phyloP scores from a whole-genome alignment of 805 yeast genomes.

The Alloascoidea africana region DNA sequence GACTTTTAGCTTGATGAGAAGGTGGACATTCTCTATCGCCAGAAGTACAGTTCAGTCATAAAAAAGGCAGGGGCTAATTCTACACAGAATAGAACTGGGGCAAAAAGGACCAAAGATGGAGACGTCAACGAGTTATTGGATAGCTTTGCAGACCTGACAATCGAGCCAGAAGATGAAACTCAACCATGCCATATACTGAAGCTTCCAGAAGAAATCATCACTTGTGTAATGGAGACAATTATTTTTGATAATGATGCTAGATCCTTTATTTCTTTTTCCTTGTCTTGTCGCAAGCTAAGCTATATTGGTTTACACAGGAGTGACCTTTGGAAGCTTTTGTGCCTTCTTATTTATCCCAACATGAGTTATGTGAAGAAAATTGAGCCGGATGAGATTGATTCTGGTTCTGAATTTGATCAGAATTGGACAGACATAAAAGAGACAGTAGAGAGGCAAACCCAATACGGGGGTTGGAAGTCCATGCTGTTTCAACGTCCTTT shows the following conservation, averaged over 20 bases:
- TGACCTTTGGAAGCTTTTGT: not conserved
- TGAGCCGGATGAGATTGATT: not conserved
- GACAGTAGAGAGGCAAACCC: not conserved
- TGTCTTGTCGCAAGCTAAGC: not conserved
- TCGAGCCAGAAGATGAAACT: slow-evolving; percentile 8
- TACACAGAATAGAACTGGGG: slow-evolving; percentile 5
- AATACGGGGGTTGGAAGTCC: slow-evolving; percentile 19
- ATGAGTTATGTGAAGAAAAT: not conserved
- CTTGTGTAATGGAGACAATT: not conserved
- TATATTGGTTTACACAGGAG: not conserved
- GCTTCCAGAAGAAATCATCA: slow-evolving; percentile 8
- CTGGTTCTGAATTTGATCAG: not conserved
- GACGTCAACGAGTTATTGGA: not conserved
- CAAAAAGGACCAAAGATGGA: slow-evolving; percentile 1
- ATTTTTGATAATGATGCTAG: not conserved
- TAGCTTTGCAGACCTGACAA: not conserved
- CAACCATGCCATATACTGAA: slow-evolving; percentile 7
- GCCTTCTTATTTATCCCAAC: not conserved
- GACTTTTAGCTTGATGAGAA: no score
- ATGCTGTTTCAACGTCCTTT: slow-evolving; percentile 60
- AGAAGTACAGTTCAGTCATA: slow-evolving; percentile 10
- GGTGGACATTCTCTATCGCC: slow-evolving; percentile 58
- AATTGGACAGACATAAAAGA: slow-evolving; percentile 2
- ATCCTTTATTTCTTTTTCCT: not conserved
- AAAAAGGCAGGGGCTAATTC: slow-evolving; percentile 7